These are phyloP conservation scores for Leishmania mexicana DNA, from an alignment of 208 protist species.

Conservation along the genomic window DNA sequence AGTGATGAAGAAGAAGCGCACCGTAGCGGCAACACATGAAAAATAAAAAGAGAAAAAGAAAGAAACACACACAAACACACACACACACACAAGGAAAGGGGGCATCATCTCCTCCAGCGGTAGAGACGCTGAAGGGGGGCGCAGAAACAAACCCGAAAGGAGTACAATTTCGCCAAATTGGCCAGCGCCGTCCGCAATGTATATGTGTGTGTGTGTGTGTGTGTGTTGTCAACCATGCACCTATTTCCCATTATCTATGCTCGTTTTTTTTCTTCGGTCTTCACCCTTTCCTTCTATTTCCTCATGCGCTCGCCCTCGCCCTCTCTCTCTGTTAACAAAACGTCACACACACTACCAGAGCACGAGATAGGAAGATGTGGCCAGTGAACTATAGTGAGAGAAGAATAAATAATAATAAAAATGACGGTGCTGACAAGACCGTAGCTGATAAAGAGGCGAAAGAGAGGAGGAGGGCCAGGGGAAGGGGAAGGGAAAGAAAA, in stretches of 20 bases:
- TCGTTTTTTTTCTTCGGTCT: neutral
- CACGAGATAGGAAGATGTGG: neutral
- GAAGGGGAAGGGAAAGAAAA: neutral
- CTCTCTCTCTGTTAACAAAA: neutral
- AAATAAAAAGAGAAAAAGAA: conserved; percentile 2
- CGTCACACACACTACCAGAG: neutral
- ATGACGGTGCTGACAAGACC: neutral
- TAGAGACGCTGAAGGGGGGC: neutral
- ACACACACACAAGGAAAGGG: neutral
- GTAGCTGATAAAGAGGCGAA: neutral
- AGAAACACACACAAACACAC: conserved; percentile 13
- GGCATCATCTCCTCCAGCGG: neutral
- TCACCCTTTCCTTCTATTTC: neutral
- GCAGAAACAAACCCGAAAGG: neutral
- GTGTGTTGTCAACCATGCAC: neutral
- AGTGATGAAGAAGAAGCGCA: neutral
- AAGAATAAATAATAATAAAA: neutral
- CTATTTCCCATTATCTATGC: conserved; percentile 1
- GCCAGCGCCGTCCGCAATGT: neutral
- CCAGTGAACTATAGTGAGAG: too few relatives aligned
- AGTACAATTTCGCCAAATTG: neutral
- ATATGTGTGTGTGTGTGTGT: neutral
- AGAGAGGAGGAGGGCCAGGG: neutral
- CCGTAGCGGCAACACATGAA: neutral
- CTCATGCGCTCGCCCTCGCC: neutral